phyloP scores from a whole-genome alignment of 2,329 filamentous ascomycete species.

The Penicillium expansum region DNA sequence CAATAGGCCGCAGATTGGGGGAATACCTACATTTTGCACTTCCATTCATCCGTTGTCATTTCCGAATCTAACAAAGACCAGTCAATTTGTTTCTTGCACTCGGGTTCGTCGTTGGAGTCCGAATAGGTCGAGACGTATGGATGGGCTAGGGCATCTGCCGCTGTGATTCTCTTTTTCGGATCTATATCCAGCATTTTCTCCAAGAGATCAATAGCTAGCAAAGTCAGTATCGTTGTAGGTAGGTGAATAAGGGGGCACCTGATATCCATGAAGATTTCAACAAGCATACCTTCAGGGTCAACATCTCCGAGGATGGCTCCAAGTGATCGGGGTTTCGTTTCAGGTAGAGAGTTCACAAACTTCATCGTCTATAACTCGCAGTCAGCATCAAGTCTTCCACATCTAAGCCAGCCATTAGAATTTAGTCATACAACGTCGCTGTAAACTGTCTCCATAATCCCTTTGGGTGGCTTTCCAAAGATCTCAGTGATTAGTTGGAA shows the following conservation, averaged over 20 bases:
- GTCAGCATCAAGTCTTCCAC: background rate
- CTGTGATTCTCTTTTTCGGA: conserved; percentile 86
- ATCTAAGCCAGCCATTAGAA: too few species aligned
- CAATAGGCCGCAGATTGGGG: too few species aligned
- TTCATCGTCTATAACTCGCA: background rate
- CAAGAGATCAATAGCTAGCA: conserved; percentile 82
- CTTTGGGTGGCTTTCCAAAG: conserved; percentile 88
- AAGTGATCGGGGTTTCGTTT: background rate
- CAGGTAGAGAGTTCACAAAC: conserved; percentile 5
- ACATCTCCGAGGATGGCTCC: background rate
- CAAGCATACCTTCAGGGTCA: conserved; percentile 2
- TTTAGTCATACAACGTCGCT: conserved; percentile 69
- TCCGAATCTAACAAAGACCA: conserved; percentile 99
- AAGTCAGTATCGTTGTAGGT: conserved; percentile 33
- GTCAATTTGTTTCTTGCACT: conserved; percentile 94
- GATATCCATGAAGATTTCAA: background rate
- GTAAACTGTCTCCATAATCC: conserved; percentile 96
- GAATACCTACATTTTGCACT: conserved; percentile 80
- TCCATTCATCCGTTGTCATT: conserved; percentile 94
- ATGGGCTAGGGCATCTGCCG: conserved; percentile 77
- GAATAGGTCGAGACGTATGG: conserved; percentile 94
- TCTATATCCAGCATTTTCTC: conserved; percentile 97
- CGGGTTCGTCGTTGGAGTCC: conserved; percentile 90
- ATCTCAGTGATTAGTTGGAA: conserved; percentile 99
- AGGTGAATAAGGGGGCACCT: background rate